Evolutionary conservation across 129 eudicot species (phyloP), one percentile per base, ranked within the genome.

Genomic region (Flaveria sonorensis): DNA sequence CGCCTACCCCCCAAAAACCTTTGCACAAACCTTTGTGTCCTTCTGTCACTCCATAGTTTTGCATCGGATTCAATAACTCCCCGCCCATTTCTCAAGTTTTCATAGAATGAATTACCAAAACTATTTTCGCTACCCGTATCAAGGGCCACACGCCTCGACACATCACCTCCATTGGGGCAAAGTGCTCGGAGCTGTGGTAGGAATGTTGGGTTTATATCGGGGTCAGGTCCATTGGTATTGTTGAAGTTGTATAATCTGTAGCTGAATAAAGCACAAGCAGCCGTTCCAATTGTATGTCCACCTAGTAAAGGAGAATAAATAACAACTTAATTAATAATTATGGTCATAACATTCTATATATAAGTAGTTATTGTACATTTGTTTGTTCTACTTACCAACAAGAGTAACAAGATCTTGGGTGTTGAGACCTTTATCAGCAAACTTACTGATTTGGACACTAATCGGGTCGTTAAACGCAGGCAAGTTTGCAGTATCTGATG

Each of bases 221-320:
- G 91, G 81, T 88, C 94, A 1, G 92, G 72, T 16, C 57, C 82
- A 15, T 80, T 81, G 36, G 81, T 71, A 11, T 78, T 39, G 43
- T 69, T 87, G 82, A 65, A 91, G 88, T 87, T 87, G 85, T 91
- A 83, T 5, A 91, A 73, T 39, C 97, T 87, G 74, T 91, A 82
- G 15, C 84, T 64, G 77, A 91, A 83, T 81, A 78, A 60, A 6
- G 61, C 79, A 83, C 97, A 91, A 24, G 84, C 84, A 40, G 91
- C 45, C 36, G 89, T 85, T 45, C 97, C 97, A 47, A 87, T 86
- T 15, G 92, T 89, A 77, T 92, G 97, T 5, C 90, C 97, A 1
- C 97, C 97, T 91, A 16, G n/a, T n/a, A n/a, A n/a, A n/a, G n/a
- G n/a, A n/a, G 7, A 52, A 30, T 47, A 47, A 47, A 10, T 24